Conservation (phyloP, 192 early-diverging fungal species). For the Diversispora eburnea region DNA sequence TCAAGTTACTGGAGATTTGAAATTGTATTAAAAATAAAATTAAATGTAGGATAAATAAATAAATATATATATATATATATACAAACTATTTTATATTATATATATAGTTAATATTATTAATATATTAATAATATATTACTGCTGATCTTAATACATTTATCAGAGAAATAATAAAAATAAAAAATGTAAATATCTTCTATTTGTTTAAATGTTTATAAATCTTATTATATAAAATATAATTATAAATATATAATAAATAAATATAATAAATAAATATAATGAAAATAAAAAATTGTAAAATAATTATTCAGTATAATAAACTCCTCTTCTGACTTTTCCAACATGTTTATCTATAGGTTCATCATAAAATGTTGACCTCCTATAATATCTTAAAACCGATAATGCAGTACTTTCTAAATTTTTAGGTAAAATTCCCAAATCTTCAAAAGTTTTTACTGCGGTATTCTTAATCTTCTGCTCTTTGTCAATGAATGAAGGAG, state of each 20-base stretch:
- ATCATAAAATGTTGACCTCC: constrained; percentile 60
- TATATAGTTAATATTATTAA: too few relatives aligned
- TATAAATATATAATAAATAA: too few relatives aligned
- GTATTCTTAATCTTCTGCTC: neutral
- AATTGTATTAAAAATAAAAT: constrained; percentile 32
- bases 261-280: too few relatives aligned
- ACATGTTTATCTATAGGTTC: constrained; percentile 49
- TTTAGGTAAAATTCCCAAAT: constrained; percentile 79
- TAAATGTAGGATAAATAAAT: neutral
- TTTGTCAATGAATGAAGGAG: constrained; percentile 25
- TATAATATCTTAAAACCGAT: constrained; percentile 81
- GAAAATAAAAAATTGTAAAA: too few relatives aligned
- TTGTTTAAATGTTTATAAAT: too few relatives aligned
- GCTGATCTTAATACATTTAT: too few relatives aligned
- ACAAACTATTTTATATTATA: too few relatives aligned
- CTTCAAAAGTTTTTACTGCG: constrained; percentile 75
- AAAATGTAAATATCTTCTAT: too few relatives aligned
- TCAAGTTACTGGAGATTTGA: constrained; percentile 41
- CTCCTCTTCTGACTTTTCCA: constrained; percentile 42
- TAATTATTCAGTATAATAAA: constrained; percentile 1
- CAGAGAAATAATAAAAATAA: too few relatives aligned
- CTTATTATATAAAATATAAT: too few relatives aligned
- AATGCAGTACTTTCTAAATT: constrained; percentile 78
- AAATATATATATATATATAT: too few relatives aligned
- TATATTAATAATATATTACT: too few relatives aligned